Percentiles rank a stretch among this genome's conserved stretches.
Conservation (phyloP, 2,329 filamentous ascomycete species). For the Xylariaceae sp. region DNA sequence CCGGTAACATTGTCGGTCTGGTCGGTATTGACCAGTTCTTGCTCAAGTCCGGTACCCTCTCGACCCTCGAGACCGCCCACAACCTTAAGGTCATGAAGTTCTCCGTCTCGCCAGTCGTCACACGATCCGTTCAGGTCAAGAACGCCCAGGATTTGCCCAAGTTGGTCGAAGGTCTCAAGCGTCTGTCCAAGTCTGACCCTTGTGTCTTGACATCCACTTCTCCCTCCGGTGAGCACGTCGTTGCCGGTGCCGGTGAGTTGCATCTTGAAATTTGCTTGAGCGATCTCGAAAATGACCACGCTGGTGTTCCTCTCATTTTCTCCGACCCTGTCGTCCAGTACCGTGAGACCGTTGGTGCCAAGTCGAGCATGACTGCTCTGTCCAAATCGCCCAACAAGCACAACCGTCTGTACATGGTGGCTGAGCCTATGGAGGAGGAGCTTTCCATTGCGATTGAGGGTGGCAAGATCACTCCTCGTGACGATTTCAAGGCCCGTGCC, state of each 20-base stretch:
- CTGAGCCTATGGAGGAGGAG: slow-evolving; percentile 87
- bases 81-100: slow-evolving; percentile 99
- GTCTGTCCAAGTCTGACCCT: slow-evolving; percentile 99
- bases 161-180: slow-evolving; percentile 99
- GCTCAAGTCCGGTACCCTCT: slow-evolving; percentile 99
- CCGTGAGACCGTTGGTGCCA: slow-evolving; percentile 86
- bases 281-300: slow-evolving; percentile 99
- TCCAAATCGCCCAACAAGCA: slow-evolving; percentile 99
- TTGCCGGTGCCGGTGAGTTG: slow-evolving; percentile 98
- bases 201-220: slow-evolving; percentile 89
- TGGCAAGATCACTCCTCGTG: slow-evolving; percentile 90
- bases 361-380: slow-evolving; percentile 91
- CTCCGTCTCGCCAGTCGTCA: slow-evolving; percentile 98
- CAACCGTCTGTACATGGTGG: slow-evolving; percentile 98
- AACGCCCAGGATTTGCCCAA: slow-evolving; percentile 99
- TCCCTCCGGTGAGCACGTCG: slow-evolving; percentile 96
- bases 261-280: slow-evolving; percentile 99
- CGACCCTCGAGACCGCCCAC: slow-evolving; percentile 94
- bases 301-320: slow-evolving; percentile 94
- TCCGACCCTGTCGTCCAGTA: slow-evolving; percentile 98
- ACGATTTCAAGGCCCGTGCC: slow-evolving; percentile 98
- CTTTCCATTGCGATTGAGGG: slow-evolving; percentile 83
- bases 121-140: slow-evolving; percentile 98
- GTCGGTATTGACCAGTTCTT: slow-evolving; percentile 99
- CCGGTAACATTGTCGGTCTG: slow-evolving; percentile 99